These are phyloP conservation scores for Thraustotheca clavata DNA, from an alignment of 352 stramenopile genomes.

Conservation along the genomic window DNA sequence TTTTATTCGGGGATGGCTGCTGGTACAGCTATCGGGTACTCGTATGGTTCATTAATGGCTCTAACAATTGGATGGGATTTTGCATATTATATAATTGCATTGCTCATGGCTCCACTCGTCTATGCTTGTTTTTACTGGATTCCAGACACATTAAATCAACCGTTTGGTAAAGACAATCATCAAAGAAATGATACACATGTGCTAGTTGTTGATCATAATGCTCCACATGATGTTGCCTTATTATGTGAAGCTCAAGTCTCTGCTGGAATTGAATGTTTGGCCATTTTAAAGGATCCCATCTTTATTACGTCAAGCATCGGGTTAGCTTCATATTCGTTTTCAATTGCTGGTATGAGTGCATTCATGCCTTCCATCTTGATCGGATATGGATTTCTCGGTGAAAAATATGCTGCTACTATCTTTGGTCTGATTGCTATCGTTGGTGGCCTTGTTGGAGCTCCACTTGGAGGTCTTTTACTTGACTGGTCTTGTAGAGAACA, in stretches of 20 bases:
- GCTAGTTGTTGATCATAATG: background rate
- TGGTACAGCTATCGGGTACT: slow-evolving; percentile 47
- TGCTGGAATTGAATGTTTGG: background rate
- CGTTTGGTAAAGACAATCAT: background rate
- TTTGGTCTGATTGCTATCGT: slow-evolving; percentile 14
- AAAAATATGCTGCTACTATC: background rate
- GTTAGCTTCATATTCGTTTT: slow-evolving; percentile 2
- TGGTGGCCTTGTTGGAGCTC: slow-evolving; percentile 5
- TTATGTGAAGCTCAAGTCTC: background rate
- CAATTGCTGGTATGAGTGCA: slow-evolving; percentile 2
- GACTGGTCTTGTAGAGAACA: background rate
- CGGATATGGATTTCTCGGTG: background rate
- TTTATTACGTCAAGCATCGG: slow-evolving; percentile 3
- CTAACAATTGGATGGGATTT: slow-evolving; percentile 53
- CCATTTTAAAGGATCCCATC: background rate
- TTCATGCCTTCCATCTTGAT: slow-evolving; percentile 12
- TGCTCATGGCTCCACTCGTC: slow-evolving; percentile 3
- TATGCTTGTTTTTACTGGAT: background rate
- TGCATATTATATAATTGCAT: slow-evolving; percentile 54
- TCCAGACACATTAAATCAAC: background rate
- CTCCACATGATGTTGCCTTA: background rate
- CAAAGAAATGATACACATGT: background rate
- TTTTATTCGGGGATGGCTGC: slow-evolving; percentile 59
- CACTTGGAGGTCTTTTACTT: slow-evolving; percentile 7
- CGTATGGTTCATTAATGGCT: slow-evolving; percentile 24